Evolutionary conservation across 371 early-diverging fungal species (phyloP).

Genomic region (Saksenaea vasiformis): DNA sequence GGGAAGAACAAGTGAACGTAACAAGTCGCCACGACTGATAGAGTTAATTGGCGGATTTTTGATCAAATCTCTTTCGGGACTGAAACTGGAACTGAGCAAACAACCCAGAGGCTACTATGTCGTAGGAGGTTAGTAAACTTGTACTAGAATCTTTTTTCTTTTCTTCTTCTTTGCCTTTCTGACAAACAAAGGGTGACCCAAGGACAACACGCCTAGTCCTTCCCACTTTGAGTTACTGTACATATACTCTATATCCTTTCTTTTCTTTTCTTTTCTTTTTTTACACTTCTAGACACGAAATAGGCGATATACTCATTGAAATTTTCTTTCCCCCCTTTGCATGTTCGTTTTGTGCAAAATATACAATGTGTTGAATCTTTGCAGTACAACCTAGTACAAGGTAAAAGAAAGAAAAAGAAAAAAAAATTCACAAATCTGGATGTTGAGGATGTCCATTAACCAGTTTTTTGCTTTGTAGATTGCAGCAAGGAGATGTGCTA

Average conservation of each 20-base stretch:
- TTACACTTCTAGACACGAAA: not conserved
- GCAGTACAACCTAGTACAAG: conserved; percentile 22
- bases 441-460: not conserved
- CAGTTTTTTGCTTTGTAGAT: conserved; percentile 9
- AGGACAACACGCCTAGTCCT: not conserved
- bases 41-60: conserved; percentile 51
- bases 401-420: no score
- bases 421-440: not conserved
- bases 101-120: conserved; percentile 40
- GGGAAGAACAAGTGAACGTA: conserved; percentile 2
- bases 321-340: conserved; percentile 10
- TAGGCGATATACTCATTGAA: not conserved
- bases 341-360: conserved; percentile 11
- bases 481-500: conserved; percentile 9
- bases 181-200: not conserved
- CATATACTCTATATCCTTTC: not conserved
- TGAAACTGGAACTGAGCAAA: conserved; percentile 44
- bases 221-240: conserved; percentile 2
- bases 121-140: conserved; percentile 50
- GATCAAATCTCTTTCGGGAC: conserved; percentile 47
- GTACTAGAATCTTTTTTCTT: not conserved
- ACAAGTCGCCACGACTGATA: conserved; percentile 25
- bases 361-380: conserved; percentile 7
- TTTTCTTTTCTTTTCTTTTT: not conserved
- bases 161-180: not conserved